These are phyloP conservation scores for Beauveria rudraprayagi DNA, from an alignment of 2,329 filamentous ascomycete species.

Conservation along the genomic window DNA sequence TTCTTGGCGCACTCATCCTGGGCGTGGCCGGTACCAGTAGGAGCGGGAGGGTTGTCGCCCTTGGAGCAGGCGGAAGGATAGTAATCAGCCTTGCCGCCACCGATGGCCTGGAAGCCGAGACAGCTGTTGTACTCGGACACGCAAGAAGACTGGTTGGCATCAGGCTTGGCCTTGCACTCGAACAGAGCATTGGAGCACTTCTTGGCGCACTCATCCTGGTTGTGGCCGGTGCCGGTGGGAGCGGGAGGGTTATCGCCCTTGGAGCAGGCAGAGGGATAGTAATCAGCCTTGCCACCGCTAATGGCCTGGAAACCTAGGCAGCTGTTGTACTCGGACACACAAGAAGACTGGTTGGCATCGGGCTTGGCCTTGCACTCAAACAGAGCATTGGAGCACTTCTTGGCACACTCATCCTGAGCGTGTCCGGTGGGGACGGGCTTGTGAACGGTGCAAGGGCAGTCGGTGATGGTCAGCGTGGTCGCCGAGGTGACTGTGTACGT, in stretches of 20 bases:
- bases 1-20: neutral
- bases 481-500: neutral
- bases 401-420: neutral
- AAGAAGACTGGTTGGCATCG: neutral
- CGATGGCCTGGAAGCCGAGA: neutral
- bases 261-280: neutral
- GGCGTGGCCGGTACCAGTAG: neutral
- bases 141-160: neutral
- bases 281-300: neutral
- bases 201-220: neutral
- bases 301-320: neutral
- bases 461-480: neutral
- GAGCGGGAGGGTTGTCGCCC: neutral
- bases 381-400: neutral
- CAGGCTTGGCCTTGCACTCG: neutral
- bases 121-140: neutral
- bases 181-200: neutral
- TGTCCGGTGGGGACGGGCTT: neutral
- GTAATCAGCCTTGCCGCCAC: neutral
- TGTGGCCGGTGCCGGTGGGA: neutral
- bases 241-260: neutral
- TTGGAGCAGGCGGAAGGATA: neutral
- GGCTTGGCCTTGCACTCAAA: neutral
- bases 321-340: neutral
- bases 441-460: neutral